Conservation (phyloP, 805 yeast species). For the Barnettozyma botsteinii region DNA sequence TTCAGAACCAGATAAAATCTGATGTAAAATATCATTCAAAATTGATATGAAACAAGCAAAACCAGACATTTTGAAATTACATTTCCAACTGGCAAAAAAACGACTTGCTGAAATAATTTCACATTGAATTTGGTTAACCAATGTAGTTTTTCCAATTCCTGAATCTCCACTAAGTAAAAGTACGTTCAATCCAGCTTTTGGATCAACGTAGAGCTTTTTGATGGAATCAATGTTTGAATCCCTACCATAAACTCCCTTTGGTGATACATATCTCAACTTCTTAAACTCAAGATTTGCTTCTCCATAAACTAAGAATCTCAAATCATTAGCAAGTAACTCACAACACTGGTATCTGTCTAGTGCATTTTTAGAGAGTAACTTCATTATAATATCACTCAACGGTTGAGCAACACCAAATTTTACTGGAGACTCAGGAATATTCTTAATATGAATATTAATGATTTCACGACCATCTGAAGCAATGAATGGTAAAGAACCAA, state of each 20-base stretch:
- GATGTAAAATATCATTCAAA: constrained; percentile 34
- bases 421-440: constrained; percentile 38
- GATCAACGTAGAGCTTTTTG: constrained; percentile 18
- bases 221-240: constrained; percentile 21
- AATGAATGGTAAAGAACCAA: constrained; percentile 40
- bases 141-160: constrained; percentile 42
- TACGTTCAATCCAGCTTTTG: constrained; percentile 22
- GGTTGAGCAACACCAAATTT: constrained; percentile 17
- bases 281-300: background rate
- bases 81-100: constrained; percentile 26
- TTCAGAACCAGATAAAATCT: constrained; percentile 35
- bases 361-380: constrained; percentile 37
- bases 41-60: constrained; percentile 35
- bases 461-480: constrained; percentile 35
- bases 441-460: constrained; percentile 35
- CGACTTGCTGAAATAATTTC: constrained; percentile 28
- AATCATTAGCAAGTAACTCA: constrained; percentile 32
- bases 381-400: constrained; percentile 37
- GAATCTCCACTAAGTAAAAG: constrained; percentile 35
- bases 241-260: constrained; percentile 28
- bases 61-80: constrained; percentile 29
- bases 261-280: constrained; percentile 17
- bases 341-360: constrained; percentile 34
- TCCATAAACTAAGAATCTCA: constrained; percentile 18
- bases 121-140: constrained; percentile 35